Conservation (phyloP, 805 yeast species). For the Wickerhamomyces canadensis region DNA sequence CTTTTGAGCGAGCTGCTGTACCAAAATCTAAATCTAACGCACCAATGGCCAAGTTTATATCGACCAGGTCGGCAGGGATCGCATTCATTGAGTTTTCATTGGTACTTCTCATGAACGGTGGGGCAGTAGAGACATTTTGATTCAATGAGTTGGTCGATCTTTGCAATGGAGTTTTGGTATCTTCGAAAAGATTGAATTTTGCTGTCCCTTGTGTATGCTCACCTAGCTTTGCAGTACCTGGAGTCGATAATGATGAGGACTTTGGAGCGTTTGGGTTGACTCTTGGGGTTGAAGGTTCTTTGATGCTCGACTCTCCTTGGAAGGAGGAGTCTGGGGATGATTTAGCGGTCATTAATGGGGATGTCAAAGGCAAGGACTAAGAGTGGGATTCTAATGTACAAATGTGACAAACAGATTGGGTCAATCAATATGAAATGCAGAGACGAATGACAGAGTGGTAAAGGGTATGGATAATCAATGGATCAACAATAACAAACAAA, state of each 20-base stretch:
- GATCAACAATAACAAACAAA: too few relatives aligned
- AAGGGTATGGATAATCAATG: too few relatives aligned
- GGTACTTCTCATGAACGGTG: constrained; percentile 19
- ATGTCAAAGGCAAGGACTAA: background rate
- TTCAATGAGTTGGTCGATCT: constrained; percentile 17
- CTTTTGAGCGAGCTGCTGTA: constrained; percentile 1
- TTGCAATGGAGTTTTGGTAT: constrained; percentile 18
- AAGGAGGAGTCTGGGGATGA: constrained; percentile 15
- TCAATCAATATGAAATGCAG: too few relatives aligned
- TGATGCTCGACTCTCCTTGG: constrained; percentile 7
- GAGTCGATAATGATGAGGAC: constrained; percentile 13
- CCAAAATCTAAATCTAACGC: constrained; percentile 23
- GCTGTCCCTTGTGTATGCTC: constrained; percentile 7
- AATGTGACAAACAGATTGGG: too few relatives aligned
- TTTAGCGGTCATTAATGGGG: constrained; percentile 12
- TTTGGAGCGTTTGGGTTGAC: constrained; percentile 13
- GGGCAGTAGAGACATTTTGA: constrained; percentile 19
- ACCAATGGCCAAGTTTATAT: constrained; percentile 22
- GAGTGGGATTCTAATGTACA: too few relatives aligned
- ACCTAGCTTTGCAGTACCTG: constrained; percentile 6
- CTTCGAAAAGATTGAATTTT: constrained; percentile 18
- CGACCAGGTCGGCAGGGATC: constrained; percentile 18
- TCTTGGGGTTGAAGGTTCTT: constrained; percentile 13
- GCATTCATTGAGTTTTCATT: constrained; percentile 6
- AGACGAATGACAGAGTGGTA: too few relatives aligned